Base-by-base conservation (phyloP, 306 rosid genomes). In the Cicer yamashitae region DNA sequence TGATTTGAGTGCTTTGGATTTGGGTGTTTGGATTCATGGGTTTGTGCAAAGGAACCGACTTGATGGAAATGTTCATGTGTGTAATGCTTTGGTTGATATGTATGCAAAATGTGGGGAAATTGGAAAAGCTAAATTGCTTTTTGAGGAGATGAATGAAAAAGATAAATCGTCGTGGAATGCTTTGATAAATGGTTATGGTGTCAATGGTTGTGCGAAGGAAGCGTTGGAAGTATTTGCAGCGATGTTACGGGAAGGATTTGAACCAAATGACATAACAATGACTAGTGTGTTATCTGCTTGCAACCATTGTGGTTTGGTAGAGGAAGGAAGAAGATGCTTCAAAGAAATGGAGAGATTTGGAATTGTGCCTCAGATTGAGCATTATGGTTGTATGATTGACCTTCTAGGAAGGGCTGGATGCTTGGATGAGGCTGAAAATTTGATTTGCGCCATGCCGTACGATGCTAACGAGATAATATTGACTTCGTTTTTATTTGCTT, bases 41-140 rank as follows among this genome's bases (percentile, higher is more conserved):
- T 86, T 85, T 67, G 81, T 38, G 2, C 51, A 18, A 68, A 82
- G 78, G 78, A 92, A 83, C 76, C 84, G 71, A 25, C 81, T 87
- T 75, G 90, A 85, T 59, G 82, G 47, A 79, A 50, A 25, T 17
- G 73, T 37, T 14, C 85, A 73, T 3, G 73, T 89, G 50, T 64
- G 90, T 73, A 91, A 91, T 14, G 88, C 90, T 0, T 85, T 89
- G 25, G 43, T 88, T 43, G 89, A 89, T 77, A 88, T 89, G 93
- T 88, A 88, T 70, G 91, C 93, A 46, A 91, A 91, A 84, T 88
- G 90, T 79, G 91, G 97, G 10, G 93, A 90, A 68, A 80, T 81
- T 22, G 50, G 6, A 12, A 83, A 64, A 78, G 93, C 91, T 3
- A 87, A 71, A 74, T 71, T 20, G 47, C 63, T 86, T 48, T 91